Conservation (phyloP, 768 basidiomycete species). For the Suillus clintonianus region DNA sequence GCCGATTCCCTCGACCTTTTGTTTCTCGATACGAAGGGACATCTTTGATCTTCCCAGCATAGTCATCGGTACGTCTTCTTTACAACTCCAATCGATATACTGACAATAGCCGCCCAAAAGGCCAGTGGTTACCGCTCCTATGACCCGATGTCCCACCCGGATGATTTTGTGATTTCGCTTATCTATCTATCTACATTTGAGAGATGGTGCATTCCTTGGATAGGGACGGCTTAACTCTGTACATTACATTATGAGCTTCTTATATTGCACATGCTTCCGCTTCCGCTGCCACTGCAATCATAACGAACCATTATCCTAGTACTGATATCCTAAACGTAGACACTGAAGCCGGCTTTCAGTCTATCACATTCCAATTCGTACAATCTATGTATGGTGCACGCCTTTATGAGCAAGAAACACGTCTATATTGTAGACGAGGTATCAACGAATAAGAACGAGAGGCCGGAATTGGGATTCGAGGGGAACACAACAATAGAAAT, state of each 20-base stretch:
- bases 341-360: not conserved
- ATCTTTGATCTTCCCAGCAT: conserved; percentile 88
- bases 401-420: not conserved
- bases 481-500: not conserved
- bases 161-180: not conserved
- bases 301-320: not conserved
- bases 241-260: conserved; percentile 11
- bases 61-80: conserved; percentile 66
- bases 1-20: conserved; percentile 90
- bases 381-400: not conserved
- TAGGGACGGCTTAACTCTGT: conserved; percentile 11
- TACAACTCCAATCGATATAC: not conserved
- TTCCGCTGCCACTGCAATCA: not conserved
- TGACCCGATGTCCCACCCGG: conserved; percentile 32
- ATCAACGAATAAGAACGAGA: not conserved
- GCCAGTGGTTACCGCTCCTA: conserved; percentile 86
- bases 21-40: conserved; percentile 93
- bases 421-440: not conserved
- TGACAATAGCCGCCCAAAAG: conserved; percentile 37
- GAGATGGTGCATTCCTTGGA: conserved; percentile 6
- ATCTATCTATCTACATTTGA: conserved; percentile 11
- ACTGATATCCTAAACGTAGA: not conserved
- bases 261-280: conserved; percentile 10
- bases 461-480: not conserved
- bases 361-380: not conserved